Base-by-base conservation (phyloP, 176 grass and related monocot genomes). In the Carex kokanica region DNA sequence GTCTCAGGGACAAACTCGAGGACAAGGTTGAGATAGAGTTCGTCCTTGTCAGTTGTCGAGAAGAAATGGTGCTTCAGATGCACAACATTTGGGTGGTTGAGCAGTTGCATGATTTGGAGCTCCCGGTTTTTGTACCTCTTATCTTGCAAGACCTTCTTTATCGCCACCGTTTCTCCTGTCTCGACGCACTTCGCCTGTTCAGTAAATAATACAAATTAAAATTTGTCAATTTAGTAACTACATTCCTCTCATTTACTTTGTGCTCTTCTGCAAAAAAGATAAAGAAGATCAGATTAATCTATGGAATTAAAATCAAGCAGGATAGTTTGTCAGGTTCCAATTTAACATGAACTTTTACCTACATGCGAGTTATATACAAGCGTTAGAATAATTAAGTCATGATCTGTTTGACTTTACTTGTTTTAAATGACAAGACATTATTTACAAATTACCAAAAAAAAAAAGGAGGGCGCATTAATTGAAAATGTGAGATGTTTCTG, bases 51-150 rank as follows among this genome's bases (percentile, higher is more conserved):
- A 57, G 92, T 94, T 78, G 92, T 94, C 0, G 94, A 97, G 89
- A 97, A 97, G 81, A 97, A 97, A 85, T 94, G 88, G 86, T 97
- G 94, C 74, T 94, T 94, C 78, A 97, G 83, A 65, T 94, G 90
- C 85, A 97, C 94, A 32, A 97, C 87, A 92, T 89, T 97, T 23
- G 92, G 94, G 91, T 97, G 94, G 52, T 91, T 86, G 83, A 94
- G 92, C 71, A 94, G 80, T 55, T 92, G 94, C 94, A 97, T 94
- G 64, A 93, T 92, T 89, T 97, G 92, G 43, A 97, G 88, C 63
- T 97, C 94, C 83, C 94, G 94, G 82, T 97, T 97, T 84, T 97
- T 97, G 70, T 97, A 97, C 80, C 94, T 85, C 85, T 97, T 97
- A 89, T 97, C 94, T 87, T 97, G 94, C 74, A 97, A 82, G 32